phyloP scores from a whole-genome alignment of 306 rosid genomes.

The Clitoria ternatea region DNA sequence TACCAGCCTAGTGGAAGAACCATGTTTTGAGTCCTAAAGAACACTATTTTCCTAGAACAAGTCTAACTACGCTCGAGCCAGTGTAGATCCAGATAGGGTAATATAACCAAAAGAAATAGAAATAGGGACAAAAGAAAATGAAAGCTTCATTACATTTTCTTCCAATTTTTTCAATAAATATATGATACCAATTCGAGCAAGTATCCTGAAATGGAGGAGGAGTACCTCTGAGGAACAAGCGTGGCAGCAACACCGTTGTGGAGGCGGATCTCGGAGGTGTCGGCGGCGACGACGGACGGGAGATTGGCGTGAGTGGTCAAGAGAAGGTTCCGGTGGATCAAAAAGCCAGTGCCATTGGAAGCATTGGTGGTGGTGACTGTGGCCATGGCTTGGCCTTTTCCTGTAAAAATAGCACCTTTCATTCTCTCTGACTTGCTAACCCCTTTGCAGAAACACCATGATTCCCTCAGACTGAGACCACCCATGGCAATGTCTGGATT shows the following conservation, averaged over 20 bases:
- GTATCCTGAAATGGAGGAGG: background rate
- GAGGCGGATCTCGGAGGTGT: slow-evolving; percentile 77
- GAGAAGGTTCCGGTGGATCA: slow-evolving; percentile 85
- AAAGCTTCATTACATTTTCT: background rate
- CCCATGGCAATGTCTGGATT: slow-evolving; percentile 45
- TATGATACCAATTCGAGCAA: background rate
- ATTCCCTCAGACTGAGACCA: slow-evolving; percentile 66
- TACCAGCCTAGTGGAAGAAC: too few species aligned
- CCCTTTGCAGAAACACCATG: slow-evolving; percentile 98
- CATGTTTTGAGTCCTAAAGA: too few species aligned
- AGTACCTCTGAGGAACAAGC: slow-evolving; percentile 41
- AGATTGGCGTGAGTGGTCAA: slow-evolving; percentile 83
- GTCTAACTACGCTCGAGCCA: too few species aligned
- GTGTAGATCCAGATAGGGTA: too few species aligned
- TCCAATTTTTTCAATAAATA: background rate
- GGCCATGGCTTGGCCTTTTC: slow-evolving; percentile 67
- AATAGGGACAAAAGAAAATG: background rate
- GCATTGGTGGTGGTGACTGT: slow-evolving; percentile 34
- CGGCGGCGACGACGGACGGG: slow-evolving; percentile 69
- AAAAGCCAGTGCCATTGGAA: slow-evolving; percentile 52
- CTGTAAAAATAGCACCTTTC: slow-evolving; percentile 72
- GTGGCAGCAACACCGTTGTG: slow-evolving; percentile 64
- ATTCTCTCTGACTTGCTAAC: slow-evolving; percentile 80
- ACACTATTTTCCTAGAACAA: too few species aligned
- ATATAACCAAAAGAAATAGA: too few species aligned